Evolutionary conservation across 257 asterid species (phyloP), one percentile per base, ranked within the genome.

Genomic region (Anisodus acutangulus): DNA sequence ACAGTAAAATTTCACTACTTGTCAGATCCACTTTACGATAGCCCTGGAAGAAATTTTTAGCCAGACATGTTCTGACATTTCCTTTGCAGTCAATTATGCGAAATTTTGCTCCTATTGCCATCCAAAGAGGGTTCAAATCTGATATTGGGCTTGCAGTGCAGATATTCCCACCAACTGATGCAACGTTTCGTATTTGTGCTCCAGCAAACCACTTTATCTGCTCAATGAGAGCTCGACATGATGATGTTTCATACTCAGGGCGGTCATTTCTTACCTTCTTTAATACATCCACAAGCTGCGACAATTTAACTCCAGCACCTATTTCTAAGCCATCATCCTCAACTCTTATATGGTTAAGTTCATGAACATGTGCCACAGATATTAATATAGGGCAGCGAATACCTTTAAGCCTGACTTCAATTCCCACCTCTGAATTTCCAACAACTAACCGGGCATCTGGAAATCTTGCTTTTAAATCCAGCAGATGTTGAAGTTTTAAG

Each of bases 91-190:
- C 98, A 51, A 92, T 88, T 68, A 92, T 91, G 81, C 69, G 88
- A 82, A 96, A 94, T 78, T 47, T 92, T 47, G 98, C 99, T 87
- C 98, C 85, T 64, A 91, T 85, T 83, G 98, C 95, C 91, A 96
- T 94, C 98, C 97, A 94, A 58, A 96, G 90, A 87, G 99, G 99
- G 90, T 96, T 96, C 82, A 96, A 90, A 83, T 96, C 99, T 31
- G 99, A 96, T 88, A 94, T 96, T 81, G 99, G 99, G 89, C 99
- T 96, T 2, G 99, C 99, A 79, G 98, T 94, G 85, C 98, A 96
- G 81, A 96, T 93, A 91, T 96, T 96, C 80, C 99, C 99, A 84
- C 99, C 99, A 67, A 96, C 85, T 53, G 98, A 94, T 78, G 95
- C 99, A 85, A 89, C 88, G 80, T 96, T 96, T 86, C 92, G 91